Evolutionary conservation across 106 monocot species (phyloP).

Genomic region (Xerophyta viscosa): DNA sequence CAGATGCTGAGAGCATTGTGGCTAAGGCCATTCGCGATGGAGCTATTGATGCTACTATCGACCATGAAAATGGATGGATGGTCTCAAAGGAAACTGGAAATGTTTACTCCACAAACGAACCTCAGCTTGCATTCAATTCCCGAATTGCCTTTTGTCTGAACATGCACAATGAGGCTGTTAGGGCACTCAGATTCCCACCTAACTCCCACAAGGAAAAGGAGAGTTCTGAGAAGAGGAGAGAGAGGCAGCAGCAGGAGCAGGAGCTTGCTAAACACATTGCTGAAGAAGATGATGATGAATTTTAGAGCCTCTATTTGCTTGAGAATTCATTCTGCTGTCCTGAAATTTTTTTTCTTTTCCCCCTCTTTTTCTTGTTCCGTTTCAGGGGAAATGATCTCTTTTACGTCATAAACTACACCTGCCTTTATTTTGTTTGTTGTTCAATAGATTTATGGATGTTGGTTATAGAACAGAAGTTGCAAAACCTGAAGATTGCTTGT

Average conservation of each 20-base stretch:
- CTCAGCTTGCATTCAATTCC: conserved; percentile 83
- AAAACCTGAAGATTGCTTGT: too few species aligned
- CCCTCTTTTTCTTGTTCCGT: too few species aligned
- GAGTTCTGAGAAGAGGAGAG: conserved; percentile 80
- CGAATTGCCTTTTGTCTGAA: conserved; percentile 92
- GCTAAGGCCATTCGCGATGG: conserved; percentile 90
- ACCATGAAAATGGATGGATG: conserved; percentile 90
- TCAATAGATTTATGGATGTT: too few species aligned
- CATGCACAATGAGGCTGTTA: conserved; percentile 98
- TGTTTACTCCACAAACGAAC: conserved; percentile 94
- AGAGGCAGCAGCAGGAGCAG: conserved; percentile 92
- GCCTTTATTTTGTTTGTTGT: too few species aligned
- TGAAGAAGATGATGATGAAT: conserved; percentile 93
- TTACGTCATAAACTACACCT: too few species aligned
- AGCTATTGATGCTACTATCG: conserved; percentile 86
- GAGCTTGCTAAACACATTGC: conserved; percentile 94
- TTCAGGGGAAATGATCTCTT: too few species aligned
- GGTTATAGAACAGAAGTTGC: too few species aligned
- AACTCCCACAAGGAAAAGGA: conserved; percentile 98
- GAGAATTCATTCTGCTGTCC: too few species aligned
- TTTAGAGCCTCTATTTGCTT: conserved; percentile 33
- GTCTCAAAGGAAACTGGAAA: conserved; percentile 95
- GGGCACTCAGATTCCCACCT: conserved; percentile 79
- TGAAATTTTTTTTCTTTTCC: too few species aligned
- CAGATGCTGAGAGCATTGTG: conserved; percentile 95